Conservation (phyloP, 352 stramenopile genomes). For the Pythium brachiatum region DNA sequence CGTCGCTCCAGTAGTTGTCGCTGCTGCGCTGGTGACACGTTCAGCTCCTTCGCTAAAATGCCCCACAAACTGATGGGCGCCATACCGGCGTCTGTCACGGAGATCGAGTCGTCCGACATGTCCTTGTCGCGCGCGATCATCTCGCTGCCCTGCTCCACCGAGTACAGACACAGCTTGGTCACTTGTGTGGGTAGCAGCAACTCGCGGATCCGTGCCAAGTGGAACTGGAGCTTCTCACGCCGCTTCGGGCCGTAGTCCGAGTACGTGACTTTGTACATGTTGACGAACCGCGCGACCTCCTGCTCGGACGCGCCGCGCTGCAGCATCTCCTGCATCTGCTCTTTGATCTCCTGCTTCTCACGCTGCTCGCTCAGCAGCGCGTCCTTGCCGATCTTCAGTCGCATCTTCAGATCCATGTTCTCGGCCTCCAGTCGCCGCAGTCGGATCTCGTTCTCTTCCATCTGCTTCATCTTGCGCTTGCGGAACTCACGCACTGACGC, state of each 20-base stretch:
- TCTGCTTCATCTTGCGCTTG: conserved; percentile 73
- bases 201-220: conserved; percentile 65
- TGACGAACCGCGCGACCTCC: conserved; percentile 73
- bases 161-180: conserved; percentile 77
- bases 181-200: conserved; percentile 74
- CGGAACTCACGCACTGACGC: conserved; percentile 73
- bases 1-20: conserved; percentile 60
- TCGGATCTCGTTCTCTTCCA: conserved; percentile 64
- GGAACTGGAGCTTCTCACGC: conserved; percentile 70
- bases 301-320: conserved; percentile 63
- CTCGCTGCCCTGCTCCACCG: conserved; percentile 63
- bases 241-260: conserved; percentile 76
- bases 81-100: conserved; percentile 43
- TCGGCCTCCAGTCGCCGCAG: conserved; percentile 66
- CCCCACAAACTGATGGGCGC: conserved; percentile 68
- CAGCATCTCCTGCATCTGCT: conserved; percentile 78
- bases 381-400: conserved; percentile 79
- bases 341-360: conserved; percentile 77
- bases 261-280: conserved; percentile 84
- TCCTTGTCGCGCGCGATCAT: conserved; percentile 61
- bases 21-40: conserved; percentile 69
- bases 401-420: conserved; percentile 81
- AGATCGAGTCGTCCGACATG: conserved; percentile 55
- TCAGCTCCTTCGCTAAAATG: conserved; percentile 65
- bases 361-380: conserved; percentile 66